Base-by-base conservation (phyloP, 768 basidiomycete species). In the Tylopilus balloui region DNA sequence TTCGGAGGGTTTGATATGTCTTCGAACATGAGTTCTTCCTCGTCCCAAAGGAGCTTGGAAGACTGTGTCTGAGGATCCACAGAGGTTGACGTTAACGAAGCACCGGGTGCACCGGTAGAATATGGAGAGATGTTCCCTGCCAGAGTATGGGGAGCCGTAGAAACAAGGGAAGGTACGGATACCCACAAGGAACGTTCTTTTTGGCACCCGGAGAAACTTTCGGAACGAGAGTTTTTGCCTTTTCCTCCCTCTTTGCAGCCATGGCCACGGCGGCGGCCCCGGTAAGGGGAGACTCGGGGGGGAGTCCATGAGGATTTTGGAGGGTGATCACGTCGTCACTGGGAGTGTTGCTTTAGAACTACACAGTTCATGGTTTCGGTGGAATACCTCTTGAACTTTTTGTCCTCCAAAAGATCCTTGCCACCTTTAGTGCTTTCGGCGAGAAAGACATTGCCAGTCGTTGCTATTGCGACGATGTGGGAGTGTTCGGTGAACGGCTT, bases 11-110 rank as follows among this genome's bases (percentile, higher is more conserved):
- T 86, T 12, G 84, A 76, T 56, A 99, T 84, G 28, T 89, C 88
- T 67, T 97, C 95, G 57, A 94, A 99, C 96, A 99, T 99, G 14
- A 94, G 73, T 64, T 98, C 95, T 69, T 99, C 96, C 81, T 98
- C 96, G 66, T 99, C 94, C 83, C 93, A 94, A n/a, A 98, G 72
- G 4, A 96, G 79, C 58, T 88, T 84, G 41, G 93, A 84, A 38
- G 71, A 69, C 37, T 62, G 57, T 3, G 77, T 79, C 48, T 83
- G 80, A 12, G 92, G 86, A 56, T 89, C 88, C 48, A 93, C 78
- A 4, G 93, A 86, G 0, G 96, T 98, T 3, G 91, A 93, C 0
- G 96, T 99, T 40, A 99, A 69, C 0, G 93, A 92, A 3, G 95
- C 96, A 43, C 95, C 92, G 3, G 92, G 82, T 36, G 88, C 75